Percentiles rank a stretch among this genome's conserved stretches.
phyloP scores from a whole-genome alignment of 306 rosid species.

The Rosa rugosa region DNA sequence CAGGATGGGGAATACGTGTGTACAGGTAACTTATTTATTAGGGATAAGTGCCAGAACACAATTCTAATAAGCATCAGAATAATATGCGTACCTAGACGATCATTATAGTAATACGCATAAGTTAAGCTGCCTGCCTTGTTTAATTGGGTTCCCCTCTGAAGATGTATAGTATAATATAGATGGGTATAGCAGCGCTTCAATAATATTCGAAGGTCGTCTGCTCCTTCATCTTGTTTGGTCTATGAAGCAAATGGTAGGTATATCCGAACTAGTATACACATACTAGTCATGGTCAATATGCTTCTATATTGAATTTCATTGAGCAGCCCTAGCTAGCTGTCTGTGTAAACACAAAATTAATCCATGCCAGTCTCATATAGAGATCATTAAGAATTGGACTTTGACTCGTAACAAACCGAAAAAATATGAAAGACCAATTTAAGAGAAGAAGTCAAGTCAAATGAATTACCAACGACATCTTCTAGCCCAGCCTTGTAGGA shows the following conservation, averaged over 20 bases:
- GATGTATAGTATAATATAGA: neutral
- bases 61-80: neutral
- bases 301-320: neutral
- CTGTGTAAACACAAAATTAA: neutral
- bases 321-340: neutral
- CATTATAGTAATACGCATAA: neutral
- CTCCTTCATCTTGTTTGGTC: neutral
- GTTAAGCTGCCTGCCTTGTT: neutral
- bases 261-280: neutral
- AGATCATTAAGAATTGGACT: neutral
- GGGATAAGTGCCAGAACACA: neutral
- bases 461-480: neutral
- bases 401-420: neutral
- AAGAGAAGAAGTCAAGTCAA: neutral
- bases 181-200: neutral
- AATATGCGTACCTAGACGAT: neutral
- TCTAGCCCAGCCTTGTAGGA: neutral
- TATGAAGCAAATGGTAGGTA: neutral
- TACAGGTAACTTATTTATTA: neutral
- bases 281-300: neutral
- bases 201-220: neutral
- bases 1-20: neutral
- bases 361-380: too few relatives aligned
- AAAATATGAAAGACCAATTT: neutral
- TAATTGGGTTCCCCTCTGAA: neutral